A percentile compares a stretch with the other conserved stretches of the same genome.
Conservation (phyloP, 108 stramenopile genomes). For the Conticribra guillardii region DNA sequence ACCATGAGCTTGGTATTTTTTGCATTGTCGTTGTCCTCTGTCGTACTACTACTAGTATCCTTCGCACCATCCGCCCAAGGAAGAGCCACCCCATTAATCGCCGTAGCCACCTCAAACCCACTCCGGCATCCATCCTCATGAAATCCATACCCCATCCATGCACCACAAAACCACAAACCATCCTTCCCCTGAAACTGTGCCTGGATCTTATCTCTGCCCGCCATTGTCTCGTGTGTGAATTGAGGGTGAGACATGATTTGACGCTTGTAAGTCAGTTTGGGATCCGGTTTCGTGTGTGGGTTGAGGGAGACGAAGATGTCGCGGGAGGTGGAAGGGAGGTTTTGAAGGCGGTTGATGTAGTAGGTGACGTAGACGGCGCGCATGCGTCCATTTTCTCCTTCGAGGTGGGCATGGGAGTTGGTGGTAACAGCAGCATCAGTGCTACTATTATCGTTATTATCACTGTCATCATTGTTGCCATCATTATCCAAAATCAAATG, state of each 20-base stretch:
- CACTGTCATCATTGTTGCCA: conserved; percentile 7
- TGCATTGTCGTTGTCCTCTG: background rate
- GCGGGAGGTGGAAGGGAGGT: conserved; percentile 56
- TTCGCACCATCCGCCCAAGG: conserved; percentile 59
- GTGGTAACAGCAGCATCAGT: background rate
- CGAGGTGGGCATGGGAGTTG: conserved; percentile 27
- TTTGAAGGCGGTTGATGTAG: conserved; percentile 95
- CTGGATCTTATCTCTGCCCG: conserved; percentile 65
- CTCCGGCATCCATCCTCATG: conserved; percentile 95
- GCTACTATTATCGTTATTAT: conserved; percentile 1
- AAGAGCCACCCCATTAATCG: conserved; percentile 62
- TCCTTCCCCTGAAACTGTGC: conserved; percentile 73
- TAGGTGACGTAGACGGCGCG: conserved; percentile 93
- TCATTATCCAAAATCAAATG: conserved; percentile 16
- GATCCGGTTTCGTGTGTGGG: conserved; percentile 74
- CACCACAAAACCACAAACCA: conserved; percentile 93
- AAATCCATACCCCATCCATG: conserved; percentile 96
- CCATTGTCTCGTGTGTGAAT: conserved; percentile 74
- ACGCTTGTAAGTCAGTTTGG: conserved; percentile 54
- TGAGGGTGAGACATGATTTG: conserved; percentile 87
- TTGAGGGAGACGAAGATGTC: conserved; percentile 95
- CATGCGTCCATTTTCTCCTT: conserved; percentile 73
- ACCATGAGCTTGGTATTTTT: conserved; percentile 31
- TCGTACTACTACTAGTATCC: background rate
- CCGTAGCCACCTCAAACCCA: conserved; percentile 83